Percentiles rank a stretch among this genome's conserved stretches.
phyloP scores from a whole-genome alignment of 106 monocot species.

The Acanthochlamys bracteata region DNA sequence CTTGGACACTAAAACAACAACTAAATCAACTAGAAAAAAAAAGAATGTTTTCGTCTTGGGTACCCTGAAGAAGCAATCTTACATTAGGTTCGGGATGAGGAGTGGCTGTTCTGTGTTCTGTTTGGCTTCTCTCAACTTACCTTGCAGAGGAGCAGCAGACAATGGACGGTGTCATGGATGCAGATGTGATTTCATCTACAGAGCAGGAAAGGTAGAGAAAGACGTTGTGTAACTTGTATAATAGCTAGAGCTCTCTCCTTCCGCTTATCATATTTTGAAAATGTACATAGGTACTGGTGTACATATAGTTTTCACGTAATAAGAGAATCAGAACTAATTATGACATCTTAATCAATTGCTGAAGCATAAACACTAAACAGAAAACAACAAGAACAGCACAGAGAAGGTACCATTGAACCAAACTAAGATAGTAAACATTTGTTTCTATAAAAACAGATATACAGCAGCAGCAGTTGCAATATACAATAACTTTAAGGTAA shows the following conservation, averaged over 20 bases:
- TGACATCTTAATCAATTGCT: too few species aligned
- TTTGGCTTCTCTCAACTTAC: constrained; percentile 73
- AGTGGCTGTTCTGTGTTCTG: constrained; percentile 39
- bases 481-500: too few species aligned
- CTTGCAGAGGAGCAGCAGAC: constrained; percentile 47
- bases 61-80: constrained; percentile 30
- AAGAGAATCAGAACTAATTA: too few species aligned
- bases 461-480: too few species aligned
- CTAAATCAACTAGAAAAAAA: background rate
- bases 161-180: constrained; percentile 5
- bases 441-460: too few species aligned
- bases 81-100: constrained; percentile 54
- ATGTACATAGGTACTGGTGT: too few species aligned
- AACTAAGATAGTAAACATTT: too few species aligned
- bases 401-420: too few species aligned
- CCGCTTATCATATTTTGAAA: too few species aligned
- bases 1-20: background rate
- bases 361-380: too few species aligned
- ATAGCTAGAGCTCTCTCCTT: background rate
- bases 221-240: background rate
- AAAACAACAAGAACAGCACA: too few species aligned
- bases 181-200: background rate
- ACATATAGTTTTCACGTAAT: too few species aligned
- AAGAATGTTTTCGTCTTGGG: constrained; percentile 46
- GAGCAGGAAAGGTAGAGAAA: background rate